phyloP scores from a whole-genome alignment of 805 yeast genomes.

The Saccharomyces kudriavzevii region DNA sequence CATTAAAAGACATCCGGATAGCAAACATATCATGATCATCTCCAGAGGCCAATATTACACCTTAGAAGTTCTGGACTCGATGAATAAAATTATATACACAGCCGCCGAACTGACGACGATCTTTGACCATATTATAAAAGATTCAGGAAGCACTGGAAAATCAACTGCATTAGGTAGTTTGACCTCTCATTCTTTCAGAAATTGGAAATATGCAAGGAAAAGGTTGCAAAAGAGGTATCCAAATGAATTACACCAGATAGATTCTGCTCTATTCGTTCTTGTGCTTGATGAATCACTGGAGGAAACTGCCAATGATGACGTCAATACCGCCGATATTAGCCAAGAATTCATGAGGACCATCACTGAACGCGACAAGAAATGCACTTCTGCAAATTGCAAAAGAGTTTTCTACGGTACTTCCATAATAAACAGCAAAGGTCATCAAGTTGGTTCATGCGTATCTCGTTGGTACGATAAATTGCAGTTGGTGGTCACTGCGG shows the following conservation, averaged over 20 bases:
- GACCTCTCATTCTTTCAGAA: slow-evolving; percentile 76
- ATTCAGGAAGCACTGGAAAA: slow-evolving; percentile 53
- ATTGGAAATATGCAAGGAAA: slow-evolving; percentile 72
- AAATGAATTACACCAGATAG: slow-evolving; percentile 41
- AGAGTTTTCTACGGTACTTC: slow-evolving; percentile 80
- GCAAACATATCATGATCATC: slow-evolving; percentile 67
- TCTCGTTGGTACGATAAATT: slow-evolving; percentile 91
- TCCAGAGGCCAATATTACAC: slow-evolving; percentile 82
- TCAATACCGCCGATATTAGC: slow-evolving; percentile 13
- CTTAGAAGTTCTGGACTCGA: slow-evolving; percentile 69
- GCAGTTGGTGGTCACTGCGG: slow-evolving; percentile 74
- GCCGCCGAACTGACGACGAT: slow-evolving; percentile 60
- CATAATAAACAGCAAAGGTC: slow-evolving; percentile 58
- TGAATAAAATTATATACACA: slow-evolving; percentile 55
- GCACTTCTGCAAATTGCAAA: slow-evolving; percentile 34
- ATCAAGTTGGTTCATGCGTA: slow-evolving; percentile 86
- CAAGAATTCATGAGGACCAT: slow-evolving; percentile 4
- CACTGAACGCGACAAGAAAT: background rate
- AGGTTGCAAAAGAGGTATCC: slow-evolving; percentile 35
- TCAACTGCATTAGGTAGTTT: slow-evolving; percentile 67
- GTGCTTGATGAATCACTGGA: slow-evolving; percentile 66
- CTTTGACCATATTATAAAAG: slow-evolving; percentile 58
- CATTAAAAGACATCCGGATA: slow-evolving; percentile 55
- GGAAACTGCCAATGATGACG: slow-evolving; percentile 41
- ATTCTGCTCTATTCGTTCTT: slow-evolving; percentile 70